Base-by-base conservation (phyloP, 176 grass and related monocot genomes). In the Triticum timopheevii region DNA sequence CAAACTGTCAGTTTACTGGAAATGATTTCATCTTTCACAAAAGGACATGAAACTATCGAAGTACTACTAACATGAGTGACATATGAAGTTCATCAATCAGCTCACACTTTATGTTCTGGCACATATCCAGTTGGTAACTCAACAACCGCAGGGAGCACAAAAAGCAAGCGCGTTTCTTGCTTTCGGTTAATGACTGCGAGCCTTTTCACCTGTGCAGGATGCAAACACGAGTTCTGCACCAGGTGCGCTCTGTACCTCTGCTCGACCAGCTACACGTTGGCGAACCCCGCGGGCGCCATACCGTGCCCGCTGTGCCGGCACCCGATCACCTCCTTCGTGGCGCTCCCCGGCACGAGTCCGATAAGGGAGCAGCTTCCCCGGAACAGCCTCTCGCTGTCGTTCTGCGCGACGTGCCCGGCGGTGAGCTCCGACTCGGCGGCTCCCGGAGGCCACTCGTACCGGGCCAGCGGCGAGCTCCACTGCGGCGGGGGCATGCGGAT, bases 171-270 rank as follows among this genome's bases (percentile, higher is more conserved):
- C 1, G 45, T 28, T 66, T 58, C 59, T 76, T 68, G 76, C 47
- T 80, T 31, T 82, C 5, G 47, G 30, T 52, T 19, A 80, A 75
- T 35, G 28, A 82, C 58, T 72, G 33, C 9, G 28, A n/a, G 16
- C 34, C 20, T 73, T 73, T 65, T 80, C 31, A 38, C 68, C 20
- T 80, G 44, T 83, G 86, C 81, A 98, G 96, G 92, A 67, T 98
- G 96, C 82, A 92, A 91, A n/a, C 96, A 98, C 66, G 96, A 98
- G 84, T 96, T 98, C 76, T 98, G 96, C 96, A 96, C 96, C n/a
- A 94, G 90, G 83, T 98, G 96, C 35, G 96, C 96, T 11, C 77
- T 98, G 22, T 96, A 98, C 66, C 90, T 98, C 40, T 98, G 93
- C 50, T 95, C 96, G 73, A 96, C 92, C 28, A 94, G 90, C 80